Percentiles rank a stretch among this genome's conserved stretches.
These are phyloP conservation scores for Aspergillus amoenus DNA, from an alignment of 2,329 filamentous ascomycete genomes.

Conservation along the genomic window DNA sequence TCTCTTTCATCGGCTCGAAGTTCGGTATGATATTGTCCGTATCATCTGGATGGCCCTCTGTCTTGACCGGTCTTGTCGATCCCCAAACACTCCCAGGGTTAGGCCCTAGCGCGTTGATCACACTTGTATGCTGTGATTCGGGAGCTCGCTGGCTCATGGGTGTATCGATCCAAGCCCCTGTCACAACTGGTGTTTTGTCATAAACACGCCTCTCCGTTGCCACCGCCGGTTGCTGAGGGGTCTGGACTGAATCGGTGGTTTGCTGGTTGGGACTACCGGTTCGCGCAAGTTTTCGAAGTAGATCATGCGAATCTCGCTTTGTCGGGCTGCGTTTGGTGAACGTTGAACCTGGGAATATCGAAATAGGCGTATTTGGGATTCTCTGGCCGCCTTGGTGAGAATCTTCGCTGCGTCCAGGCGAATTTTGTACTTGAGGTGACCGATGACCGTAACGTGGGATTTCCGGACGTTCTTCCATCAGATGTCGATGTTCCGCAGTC, in stretches of 20 bases:
- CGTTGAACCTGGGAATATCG: conserved; percentile 34
- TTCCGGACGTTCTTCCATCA: conserved; percentile 22
- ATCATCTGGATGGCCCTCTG: conserved; percentile 27
- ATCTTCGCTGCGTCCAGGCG: conserved; percentile 16
- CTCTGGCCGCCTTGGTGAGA: conserved; percentile 24
- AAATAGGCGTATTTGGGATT: conserved; percentile 40
- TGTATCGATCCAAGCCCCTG: conserved; percentile 49
- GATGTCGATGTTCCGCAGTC: conserved; percentile 20
- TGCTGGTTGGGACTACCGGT: conserved; percentile 35
- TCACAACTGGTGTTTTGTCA: conserved; percentile 46
- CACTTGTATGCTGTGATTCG: neutral
- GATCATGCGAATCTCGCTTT: conserved; percentile 41
- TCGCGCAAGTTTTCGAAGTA: conserved; percentile 44
- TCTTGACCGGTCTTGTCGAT: conserved; percentile 3
- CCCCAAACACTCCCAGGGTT: neutral
- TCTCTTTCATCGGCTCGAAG: conserved; percentile 10
- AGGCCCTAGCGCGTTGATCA: neutral
- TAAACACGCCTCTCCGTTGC: conserved; percentile 35
- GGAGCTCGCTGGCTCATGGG: conserved; percentile 41
- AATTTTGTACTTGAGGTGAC: conserved; percentile 13
- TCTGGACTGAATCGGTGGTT: conserved; percentile 26
- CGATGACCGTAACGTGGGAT: conserved; percentile 15
- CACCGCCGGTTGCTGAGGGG: conserved; percentile 28
- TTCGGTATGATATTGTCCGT: conserved; percentile 12
- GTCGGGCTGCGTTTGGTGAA: conserved; percentile 30